These are phyloP conservation scores for Inga leiocalycina DNA, from an alignment of 306 rosid species.

Conservation along the genomic window DNA sequence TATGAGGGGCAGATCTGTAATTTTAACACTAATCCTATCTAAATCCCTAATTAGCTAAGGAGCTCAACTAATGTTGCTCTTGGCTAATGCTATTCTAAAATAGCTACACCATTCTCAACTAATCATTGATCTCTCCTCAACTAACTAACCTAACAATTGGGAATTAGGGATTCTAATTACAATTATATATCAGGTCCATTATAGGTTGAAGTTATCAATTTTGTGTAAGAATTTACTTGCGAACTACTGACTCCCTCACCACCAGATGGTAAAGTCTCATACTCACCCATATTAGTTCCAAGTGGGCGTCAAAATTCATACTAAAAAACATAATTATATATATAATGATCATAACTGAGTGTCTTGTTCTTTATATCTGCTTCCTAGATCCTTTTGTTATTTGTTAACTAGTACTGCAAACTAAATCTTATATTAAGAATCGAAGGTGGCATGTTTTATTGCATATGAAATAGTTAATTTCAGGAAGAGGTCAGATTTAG, in stretches of 20 bases:
- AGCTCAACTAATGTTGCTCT: no score
- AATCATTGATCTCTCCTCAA: no score
- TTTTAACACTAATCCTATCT: no score
- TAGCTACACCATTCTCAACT: no score
- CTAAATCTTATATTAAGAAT: no score
- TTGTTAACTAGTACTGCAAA: background rate
- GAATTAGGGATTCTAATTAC: no score
- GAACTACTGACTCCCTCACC: background rate
- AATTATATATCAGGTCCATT: background rate
- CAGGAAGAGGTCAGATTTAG: background rate
- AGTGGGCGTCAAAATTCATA: background rate
- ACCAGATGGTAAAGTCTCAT: background rate
- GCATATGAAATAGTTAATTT: background rate
- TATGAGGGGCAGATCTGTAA: no score
- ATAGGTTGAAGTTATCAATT: background rate
- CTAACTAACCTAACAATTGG: no score
- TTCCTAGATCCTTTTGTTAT: background rate
- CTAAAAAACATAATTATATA: background rate
- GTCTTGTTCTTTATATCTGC: conserved; percentile 1
- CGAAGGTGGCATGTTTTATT: background rate
- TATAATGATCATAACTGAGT: background rate
- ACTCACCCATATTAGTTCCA: background rate
- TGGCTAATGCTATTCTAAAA: no score
- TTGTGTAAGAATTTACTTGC: background rate
- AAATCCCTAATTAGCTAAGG: no score